Evolutionary conservation across 371 early-diverging fungal species (phyloP).

Genomic region (Basidiobolus heterosporus): DNA sequence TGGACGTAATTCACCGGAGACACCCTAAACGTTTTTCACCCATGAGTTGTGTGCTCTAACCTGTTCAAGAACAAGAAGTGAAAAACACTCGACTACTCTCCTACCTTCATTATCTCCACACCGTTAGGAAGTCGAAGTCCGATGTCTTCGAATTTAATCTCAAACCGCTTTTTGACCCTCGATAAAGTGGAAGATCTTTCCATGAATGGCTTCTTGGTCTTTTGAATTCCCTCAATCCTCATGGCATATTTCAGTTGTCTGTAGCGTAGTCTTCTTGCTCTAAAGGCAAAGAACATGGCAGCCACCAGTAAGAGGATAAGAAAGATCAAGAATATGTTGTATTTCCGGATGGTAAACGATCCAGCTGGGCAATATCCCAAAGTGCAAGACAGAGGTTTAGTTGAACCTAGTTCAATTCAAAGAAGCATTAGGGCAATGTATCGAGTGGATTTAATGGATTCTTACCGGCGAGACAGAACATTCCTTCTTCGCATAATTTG

Average conservation of each 20-base stretch:
- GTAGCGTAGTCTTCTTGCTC: neutral
- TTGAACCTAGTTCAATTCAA: neutral
- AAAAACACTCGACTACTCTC: neutral
- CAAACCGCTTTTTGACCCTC: slow-evolving; percentile 7
- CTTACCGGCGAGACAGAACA: neutral
- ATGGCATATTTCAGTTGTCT: neutral
- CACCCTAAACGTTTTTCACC: too few species aligned
- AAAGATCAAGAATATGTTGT: slow-evolving; percentile 2
- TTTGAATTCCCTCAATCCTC: too few species aligned
- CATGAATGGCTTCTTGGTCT: too few species aligned
- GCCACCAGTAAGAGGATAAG: neutral
- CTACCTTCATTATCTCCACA: slow-evolving; percentile 26
- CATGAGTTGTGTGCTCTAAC: too few species aligned
- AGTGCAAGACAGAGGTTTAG: neutral
- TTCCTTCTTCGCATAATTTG: slow-evolving; percentile 12
- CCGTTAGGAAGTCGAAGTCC: slow-evolving; percentile 32
- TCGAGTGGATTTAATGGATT: too few species aligned
- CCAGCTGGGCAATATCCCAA: slow-evolving; percentile 8
- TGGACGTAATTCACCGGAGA: slow-evolving; percentile 26
- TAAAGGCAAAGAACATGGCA: neutral
- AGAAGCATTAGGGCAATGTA: neutral
- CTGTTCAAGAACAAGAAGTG: neutral
- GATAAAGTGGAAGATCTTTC: too few species aligned
- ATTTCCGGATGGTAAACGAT: slow-evolving; percentile 1
- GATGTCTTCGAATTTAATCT: slow-evolving; percentile 35